These are phyloP conservation scores for Yamadazyma scolyti DNA, from an alignment of 805 yeast genomes.

Conservation along the genomic window DNA sequence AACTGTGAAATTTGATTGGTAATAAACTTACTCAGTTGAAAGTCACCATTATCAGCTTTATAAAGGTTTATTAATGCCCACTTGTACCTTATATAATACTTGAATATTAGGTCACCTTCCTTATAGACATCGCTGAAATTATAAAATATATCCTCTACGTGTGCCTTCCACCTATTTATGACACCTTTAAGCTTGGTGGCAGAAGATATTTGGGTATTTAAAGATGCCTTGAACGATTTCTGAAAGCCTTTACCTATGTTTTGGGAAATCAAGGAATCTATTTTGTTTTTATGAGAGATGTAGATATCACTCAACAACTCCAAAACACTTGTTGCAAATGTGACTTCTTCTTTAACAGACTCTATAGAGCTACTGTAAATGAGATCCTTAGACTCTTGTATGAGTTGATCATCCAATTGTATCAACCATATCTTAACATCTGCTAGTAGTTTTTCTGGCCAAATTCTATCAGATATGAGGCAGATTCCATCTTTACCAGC, in stretches of 20 bases:
- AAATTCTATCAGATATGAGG: slow-evolving; percentile 30
- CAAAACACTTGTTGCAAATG: slow-evolving; percentile 34
- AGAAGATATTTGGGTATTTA: slow-evolving; percentile 35
- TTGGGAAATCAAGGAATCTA: slow-evolving; percentile 14
- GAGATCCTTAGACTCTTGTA: slow-evolving; percentile 7
- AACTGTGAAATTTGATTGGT: slow-evolving; percentile 18
- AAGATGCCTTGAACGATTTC: slow-evolving; percentile 21
- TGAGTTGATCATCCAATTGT: slow-evolving; percentile 23
- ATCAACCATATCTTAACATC: slow-evolving; percentile 33
- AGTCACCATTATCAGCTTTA: slow-evolving; percentile 23
- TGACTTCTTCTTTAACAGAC: slow-evolving; percentile 8
- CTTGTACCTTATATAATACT: slow-evolving; percentile 11
- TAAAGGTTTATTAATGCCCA: slow-evolving; percentile 35
- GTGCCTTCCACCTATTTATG: slow-evolving; percentile 45
- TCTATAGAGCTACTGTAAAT: not conserved
- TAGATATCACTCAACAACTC: slow-evolving; percentile 47
- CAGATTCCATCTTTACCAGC: slow-evolving; percentile 17
- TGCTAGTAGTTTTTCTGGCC: slow-evolving; percentile 35
- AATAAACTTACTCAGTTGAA: slow-evolving; percentile 26
- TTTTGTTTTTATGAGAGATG: slow-evolving; percentile 27
- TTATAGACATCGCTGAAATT: not conserved
- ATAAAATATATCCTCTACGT: slow-evolving; percentile 6
- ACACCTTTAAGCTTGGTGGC: slow-evolving; percentile 38
- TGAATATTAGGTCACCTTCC: not conserved
- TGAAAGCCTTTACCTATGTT: slow-evolving; percentile 12